Evolutionary conservation across 306 rosid species (phyloP), one percentile per base, ranked within the genome.

Genomic region (Inga leiocalycina): DNA sequence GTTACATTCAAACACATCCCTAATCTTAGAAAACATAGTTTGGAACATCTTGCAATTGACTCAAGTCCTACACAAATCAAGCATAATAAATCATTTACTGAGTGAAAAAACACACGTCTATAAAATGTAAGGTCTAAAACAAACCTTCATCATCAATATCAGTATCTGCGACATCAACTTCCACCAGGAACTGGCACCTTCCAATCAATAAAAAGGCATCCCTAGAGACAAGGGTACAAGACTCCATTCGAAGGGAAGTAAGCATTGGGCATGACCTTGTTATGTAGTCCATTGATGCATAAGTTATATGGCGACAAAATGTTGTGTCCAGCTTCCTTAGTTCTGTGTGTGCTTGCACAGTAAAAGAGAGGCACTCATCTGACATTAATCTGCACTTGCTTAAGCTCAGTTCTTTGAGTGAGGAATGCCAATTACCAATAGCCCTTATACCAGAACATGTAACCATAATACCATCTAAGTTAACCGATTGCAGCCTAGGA

Each of bases 231-330:
- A 80, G 68, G 80, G 87, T 88, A 80, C 97, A 93, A 1, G 91
- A 87, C 79, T 91, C 95, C 97, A 91, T 91, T 84, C 84, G 80
- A 8, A 93, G 94, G 45, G 92, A 91, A 84, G 89, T 72, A 17
- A 93, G 91, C 74, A 75, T 77, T 14, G 80, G 80, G 81, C 97
- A 93, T 2, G 91, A 93, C 72, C 74, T 87, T 59, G 94, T 86
- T 39, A 91, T 67, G 87, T 79, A 68, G 20, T 85, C 79, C 66
- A 93, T 85, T 22, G 94, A 87, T 35, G 80, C 92, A 74, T 64
- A 71, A 62, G 95, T 87, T 85, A 89, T 83, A 83, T 81, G 85
- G 75, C 80, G 80, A 76, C 97, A 93, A 87, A 92, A 90, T 16
- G 94, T 85, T 83, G 90, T 80, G 76, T 91, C 91, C 73, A 93